These are phyloP conservation scores for Rhytidhysteron rufulum DNA, from an alignment of 2,329 filamentous ascomycete species.

Conservation along the genomic window DNA sequence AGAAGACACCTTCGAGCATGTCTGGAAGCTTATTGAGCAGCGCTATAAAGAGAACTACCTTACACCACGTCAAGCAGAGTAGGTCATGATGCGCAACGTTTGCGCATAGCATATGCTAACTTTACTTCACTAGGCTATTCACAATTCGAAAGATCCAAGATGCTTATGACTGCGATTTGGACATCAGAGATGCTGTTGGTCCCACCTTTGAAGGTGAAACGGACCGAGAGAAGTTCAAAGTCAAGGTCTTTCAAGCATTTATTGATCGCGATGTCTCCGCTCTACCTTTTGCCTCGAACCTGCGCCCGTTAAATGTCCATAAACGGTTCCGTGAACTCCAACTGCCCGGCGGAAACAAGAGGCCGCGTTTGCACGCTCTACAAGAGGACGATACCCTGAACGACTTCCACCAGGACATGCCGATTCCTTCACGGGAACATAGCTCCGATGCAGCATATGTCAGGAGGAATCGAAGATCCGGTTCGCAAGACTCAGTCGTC, in stretches of 20 bases:
- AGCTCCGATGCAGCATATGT: conserved; percentile 16
- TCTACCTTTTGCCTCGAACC: conserved; percentile 26
- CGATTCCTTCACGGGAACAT: conserved; percentile 18
- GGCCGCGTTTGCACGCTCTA: conserved; percentile 18
- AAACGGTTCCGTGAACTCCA: conserved; percentile 17
- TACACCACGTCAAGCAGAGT: conserved; percentile 15
- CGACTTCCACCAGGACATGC: conserved; percentile 20
- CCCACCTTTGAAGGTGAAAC: conserved; percentile 29
- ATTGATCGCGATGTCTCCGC: conserved; percentile 28
- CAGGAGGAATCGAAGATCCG: conserved; percentile 13
- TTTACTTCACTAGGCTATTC: conserved; percentile 17
- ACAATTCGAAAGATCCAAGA: conserved; percentile 35
- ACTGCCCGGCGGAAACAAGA: conserved; percentile 17
- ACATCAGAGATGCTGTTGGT: conserved; percentile 31
- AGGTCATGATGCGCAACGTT: conserved; percentile 6
- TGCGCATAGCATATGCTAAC: conserved; percentile 4
- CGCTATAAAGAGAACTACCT: conserved; percentile 34
- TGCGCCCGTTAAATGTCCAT: conserved; percentile 19
- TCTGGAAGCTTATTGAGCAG: conserved; percentile 28
- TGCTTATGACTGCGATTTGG: conserved; percentile 32
- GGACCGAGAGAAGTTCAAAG: conserved; percentile 20
- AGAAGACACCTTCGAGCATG: conserved; percentile 24
- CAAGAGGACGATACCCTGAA: conserved; percentile 8
- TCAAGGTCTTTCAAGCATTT: conserved; percentile 28
- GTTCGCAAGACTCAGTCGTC: not conserved